Conservation (phyloP, 1,139 yeast species). For the Zygoascus sp. region DNA sequence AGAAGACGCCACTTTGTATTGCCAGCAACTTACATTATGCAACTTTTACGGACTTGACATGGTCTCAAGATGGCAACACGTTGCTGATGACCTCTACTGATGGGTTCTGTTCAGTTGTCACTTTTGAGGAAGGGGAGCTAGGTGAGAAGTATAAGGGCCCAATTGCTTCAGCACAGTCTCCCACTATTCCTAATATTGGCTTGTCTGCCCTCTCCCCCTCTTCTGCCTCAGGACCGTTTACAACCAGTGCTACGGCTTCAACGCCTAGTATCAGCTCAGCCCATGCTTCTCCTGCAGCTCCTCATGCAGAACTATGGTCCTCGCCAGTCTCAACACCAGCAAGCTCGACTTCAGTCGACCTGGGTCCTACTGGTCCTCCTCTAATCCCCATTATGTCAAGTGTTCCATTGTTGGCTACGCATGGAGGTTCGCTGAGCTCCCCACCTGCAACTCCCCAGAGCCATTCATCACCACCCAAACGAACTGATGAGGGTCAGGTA, state of each 20-base stretch:
- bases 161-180: conserved; percentile 11
- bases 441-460: conserved; percentile 21
- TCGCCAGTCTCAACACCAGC: conserved; percentile 9
- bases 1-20: conserved; percentile 61
- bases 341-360: conserved; percentile 10
- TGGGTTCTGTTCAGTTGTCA: conserved; percentile 78
- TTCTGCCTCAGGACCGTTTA: conserved; percentile 12
- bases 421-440: conserved; percentile 15
- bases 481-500: conserved; percentile 5
- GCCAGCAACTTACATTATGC: conserved; percentile 82
- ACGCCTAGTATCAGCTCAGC: too few species aligned
- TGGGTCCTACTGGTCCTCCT: conserved; percentile 12
- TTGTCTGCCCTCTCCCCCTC: conserved; percentile 4
- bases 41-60: conserved; percentile 77
- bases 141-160: conserved; percentile 40
- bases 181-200: conserved; percentile 1
- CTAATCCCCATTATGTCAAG: conserved; percentile 23
- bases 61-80: conserved; percentile 75
- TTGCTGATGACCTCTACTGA: conserved; percentile 84
- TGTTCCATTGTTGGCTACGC: conserved; percentile 23
- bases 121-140: conserved; percentile 48
- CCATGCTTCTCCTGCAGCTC: conserved; percentile 2
- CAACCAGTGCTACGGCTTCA: too few species aligned
- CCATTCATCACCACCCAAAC: conserved; percentile 9
- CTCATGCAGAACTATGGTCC: conserved; percentile 5